Evolutionary conservation across 164 flowering plant species (phyloP).

Genomic region (Kingdonia uniflora): DNA sequence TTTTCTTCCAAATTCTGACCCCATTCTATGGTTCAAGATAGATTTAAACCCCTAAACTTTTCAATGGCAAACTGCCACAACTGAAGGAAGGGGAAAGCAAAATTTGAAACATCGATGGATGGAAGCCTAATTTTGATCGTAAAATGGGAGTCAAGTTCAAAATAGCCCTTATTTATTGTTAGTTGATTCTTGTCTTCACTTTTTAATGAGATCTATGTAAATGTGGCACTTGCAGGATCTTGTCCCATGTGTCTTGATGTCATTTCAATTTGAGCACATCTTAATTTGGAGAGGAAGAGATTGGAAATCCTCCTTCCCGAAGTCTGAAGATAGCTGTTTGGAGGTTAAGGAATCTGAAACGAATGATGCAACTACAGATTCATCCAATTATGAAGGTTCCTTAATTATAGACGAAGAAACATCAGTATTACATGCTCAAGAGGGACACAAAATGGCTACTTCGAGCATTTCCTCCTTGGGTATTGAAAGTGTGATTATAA

Average conservation of each 20-base stretch:
- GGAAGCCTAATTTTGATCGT: too few species aligned
- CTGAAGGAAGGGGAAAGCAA: too few species aligned
- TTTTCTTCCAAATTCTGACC: too few species aligned
- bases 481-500: conserved; percentile 9
- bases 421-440: conserved; percentile 9
- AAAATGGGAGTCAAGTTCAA: too few species aligned
- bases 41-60: too few species aligned
- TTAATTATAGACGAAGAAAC: conserved; percentile 15
- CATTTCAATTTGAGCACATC: conserved; percentile 76
- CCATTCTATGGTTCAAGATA: too few species aligned
- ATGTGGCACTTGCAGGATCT: conserved; percentile 82
- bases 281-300: conserved; percentile 85
- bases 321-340: conserved; percentile 13
- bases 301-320: conserved; percentile 54
- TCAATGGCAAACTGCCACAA: too few species aligned
- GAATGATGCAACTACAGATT: conserved; percentile 8
- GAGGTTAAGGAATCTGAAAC: conserved; percentile 12
- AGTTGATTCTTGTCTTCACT: too few species aligned
- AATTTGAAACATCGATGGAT: too few species aligned
- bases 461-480: conserved; percentile 3
- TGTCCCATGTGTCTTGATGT: conserved; percentile 76
- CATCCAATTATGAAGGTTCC: conserved; percentile 6
- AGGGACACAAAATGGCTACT: conserved; percentile 3
- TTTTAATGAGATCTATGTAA: too few species aligned
- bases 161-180: too few species aligned